phyloP scores from a whole-genome alignment of 2,329 filamentous ascomycete species.

The Tothia fuscella region DNA sequence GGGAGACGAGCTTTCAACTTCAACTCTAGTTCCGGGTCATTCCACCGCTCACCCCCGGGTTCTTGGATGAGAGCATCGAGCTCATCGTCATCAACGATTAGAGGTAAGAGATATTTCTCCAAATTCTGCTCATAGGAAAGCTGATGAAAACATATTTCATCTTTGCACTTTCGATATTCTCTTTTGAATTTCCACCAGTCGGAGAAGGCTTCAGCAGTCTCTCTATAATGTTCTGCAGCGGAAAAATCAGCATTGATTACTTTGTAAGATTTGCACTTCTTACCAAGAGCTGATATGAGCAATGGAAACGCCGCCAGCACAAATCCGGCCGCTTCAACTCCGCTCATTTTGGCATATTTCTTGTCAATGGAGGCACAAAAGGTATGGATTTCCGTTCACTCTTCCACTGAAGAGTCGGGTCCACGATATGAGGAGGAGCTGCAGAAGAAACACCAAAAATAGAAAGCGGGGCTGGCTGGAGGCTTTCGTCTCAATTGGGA shows the following conservation, averaged over 20 bases:
- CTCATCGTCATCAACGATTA: conserved; percentile 18
- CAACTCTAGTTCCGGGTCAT: conserved; percentile 14
- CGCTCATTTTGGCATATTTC: conserved; percentile 16
- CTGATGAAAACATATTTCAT: conserved; percentile 17
- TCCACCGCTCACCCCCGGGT: conserved; percentile 17
- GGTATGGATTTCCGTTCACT: too few species aligned
- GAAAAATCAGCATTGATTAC: too few species aligned
- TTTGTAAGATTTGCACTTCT: too few species aligned
- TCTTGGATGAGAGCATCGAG: conserved; percentile 15
- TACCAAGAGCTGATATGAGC: conserved; percentile 17
- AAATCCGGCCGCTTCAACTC: conserved; percentile 21
- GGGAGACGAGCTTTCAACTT: conserved; percentile 16
- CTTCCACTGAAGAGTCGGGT: too few species aligned
- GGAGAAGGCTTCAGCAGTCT: conserved; percentile 14
- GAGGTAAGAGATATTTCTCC: conserved; percentile 18
- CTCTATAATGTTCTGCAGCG: conserved; percentile 19
- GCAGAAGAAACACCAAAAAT: too few species aligned
- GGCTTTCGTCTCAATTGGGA: too few species aligned
- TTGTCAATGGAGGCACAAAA: too few species aligned
- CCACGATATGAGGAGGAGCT: too few species aligned
- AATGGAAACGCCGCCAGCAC: conserved; percentile 22
- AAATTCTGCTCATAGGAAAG: conserved; percentile 17
- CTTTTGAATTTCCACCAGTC: conserved; percentile 19
- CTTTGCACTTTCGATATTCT: conserved; percentile 17
- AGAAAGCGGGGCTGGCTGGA: too few species aligned